A percentile compares a stretch with the other conserved stretches of the same genome.
These are phyloP conservation scores for Zygosaccharomyces sapae DNA, from an alignment of 1,139 yeast genomes.

Conservation along the genomic window DNA sequence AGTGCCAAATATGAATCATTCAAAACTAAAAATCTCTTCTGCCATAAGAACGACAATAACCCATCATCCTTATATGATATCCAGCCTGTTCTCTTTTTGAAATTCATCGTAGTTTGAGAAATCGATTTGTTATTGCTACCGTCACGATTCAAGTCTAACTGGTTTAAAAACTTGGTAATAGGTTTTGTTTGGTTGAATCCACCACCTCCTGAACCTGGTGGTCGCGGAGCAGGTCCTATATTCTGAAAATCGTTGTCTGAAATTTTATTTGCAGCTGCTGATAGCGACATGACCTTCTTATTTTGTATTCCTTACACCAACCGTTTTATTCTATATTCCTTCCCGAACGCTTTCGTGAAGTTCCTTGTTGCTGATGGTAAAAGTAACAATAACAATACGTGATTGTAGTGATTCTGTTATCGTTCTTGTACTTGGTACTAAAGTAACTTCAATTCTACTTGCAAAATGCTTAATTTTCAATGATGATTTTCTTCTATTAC, in stretches of 20 bases:
- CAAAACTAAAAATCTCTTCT: slow-evolving; percentile 74
- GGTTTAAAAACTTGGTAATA: slow-evolving; percentile 25
- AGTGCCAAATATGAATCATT: slow-evolving; percentile 72
- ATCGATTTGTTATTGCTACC: slow-evolving; percentile 24
- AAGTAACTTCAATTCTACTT: not conserved
- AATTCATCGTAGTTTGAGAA: slow-evolving; percentile 28
- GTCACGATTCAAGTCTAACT: slow-evolving; percentile 23
- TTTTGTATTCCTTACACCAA: not conserved
- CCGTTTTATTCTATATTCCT: not conserved
- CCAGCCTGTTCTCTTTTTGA: slow-evolving; percentile 57
- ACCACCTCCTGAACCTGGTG: slow-evolving; percentile 33
- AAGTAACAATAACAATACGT: not conserved
- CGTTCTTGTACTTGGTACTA: not conserved
- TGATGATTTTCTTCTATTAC: not conserved
- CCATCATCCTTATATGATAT: slow-evolving; percentile 91
- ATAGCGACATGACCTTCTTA: slow-evolving; percentile 36
- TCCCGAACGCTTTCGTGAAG: not conserved
- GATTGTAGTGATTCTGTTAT: not conserved
- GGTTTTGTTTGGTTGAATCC: slow-evolving; percentile 36
- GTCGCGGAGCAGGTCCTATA: slow-evolving; percentile 44
- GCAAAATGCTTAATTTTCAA: not conserved
- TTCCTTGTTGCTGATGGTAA: not conserved
- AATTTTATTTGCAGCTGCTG: slow-evolving; percentile 44
- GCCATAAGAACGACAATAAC: slow-evolving; percentile 82
- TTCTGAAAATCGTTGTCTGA: slow-evolving; percentile 40